A percentile compares a stretch with the other conserved stretches of the same genome.
These are phyloP conservation scores for Coriolopsis trogii DNA, from an alignment of 1,284 basidiomycete species.

Conservation along the genomic window DNA sequence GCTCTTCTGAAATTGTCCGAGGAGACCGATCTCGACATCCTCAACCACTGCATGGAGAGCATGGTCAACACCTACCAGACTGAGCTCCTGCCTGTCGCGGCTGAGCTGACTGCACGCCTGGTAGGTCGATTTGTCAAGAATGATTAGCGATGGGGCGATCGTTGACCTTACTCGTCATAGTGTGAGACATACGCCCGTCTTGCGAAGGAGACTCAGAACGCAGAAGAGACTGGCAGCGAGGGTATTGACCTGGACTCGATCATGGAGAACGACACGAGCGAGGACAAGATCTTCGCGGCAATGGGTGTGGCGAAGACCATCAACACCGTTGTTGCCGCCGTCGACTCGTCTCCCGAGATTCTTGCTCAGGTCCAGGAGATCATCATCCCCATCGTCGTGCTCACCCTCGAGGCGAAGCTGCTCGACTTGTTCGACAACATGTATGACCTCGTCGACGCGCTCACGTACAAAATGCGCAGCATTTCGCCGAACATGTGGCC, in stretches of 20 bases:
- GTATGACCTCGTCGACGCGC: slow-evolving; percentile 84
- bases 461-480: slow-evolving; percentile 82
- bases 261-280: slow-evolving; percentile 57
- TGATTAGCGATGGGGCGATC: background rate
- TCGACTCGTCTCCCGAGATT: slow-evolving; percentile 78
- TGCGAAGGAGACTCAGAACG: slow-evolving; percentile 63
- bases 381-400: slow-evolving; percentile 77
- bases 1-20: slow-evolving; percentile 87
- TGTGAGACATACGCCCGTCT: slow-evolving; percentile 84
- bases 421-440: slow-evolving; percentile 88
- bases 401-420: slow-evolving; percentile 76
- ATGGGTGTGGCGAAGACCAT: slow-evolving; percentile 87
- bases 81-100: slow-evolving; percentile 86
- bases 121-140: slow-evolving; percentile 45
- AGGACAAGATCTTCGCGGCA: slow-evolving; percentile 84
- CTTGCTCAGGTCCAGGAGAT: slow-evolving; percentile 82
- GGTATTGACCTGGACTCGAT: slow-evolving; percentile 54
- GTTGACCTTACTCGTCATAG: slow-evolving; percentile 38
- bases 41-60: slow-evolving; percentile 82
- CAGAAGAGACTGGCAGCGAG: slow-evolving; percentile 51
- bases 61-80: slow-evolving; percentile 87
- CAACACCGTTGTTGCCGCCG: slow-evolving; percentile 69
- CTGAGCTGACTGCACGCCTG: slow-evolving; percentile 78
- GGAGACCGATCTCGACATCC: slow-evolving; percentile 87
- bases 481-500: slow-evolving; percentile 88